Base-by-base conservation (phyloP, 106 monocot species). In the Hemerocallis citrina region DNA sequence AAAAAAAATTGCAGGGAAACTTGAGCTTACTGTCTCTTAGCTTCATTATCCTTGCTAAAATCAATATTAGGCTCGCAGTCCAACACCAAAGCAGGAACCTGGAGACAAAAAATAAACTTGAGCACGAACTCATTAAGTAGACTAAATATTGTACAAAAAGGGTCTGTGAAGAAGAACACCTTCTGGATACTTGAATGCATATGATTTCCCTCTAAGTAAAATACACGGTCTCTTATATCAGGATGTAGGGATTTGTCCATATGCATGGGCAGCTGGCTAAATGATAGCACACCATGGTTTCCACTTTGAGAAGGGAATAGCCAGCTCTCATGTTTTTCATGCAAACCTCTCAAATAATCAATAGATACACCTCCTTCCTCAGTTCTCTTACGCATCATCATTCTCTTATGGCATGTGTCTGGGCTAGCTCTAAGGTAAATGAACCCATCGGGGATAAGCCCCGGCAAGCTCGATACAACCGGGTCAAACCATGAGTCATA, bases 401-500 rank as follows among this genome's bases (percentile, higher is more conserved):
- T 85, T 58, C 93, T 85, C 59, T 82, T 85, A 69, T 85, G 79
- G 61, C 93, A 93, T 11, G 88, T 93, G 63, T 88, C 93, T 63
- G 93, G 93, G 70, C 81, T 88, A 59, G 93, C 93, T 61, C 88
- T 82, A 31, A 94, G 77, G 66, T 94, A 94, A 27, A 94, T 94
- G 75, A 94, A 94, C 9, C 83, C 94, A 71, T 94, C 94, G 55
- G 94, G 94, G n/a, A 94, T 69, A 33, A 94, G 82, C 0, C 89
- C 94, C 2, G 93, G 93, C 24, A 89, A 63, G 28, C 57, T 75
- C 9, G 89, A 89, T 30, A 94, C 80, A 34, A 94, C 89, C 16
- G 94, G 94, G 64, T 94, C 94, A 75, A 94, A 94, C 94, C 94
- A 94, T 5, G 94, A 94, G 40, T 94, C 94, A 51, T 94, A 94